Conservation (phyloP, 148 eudicot species). For the Amaranthus palmeri region DNA sequence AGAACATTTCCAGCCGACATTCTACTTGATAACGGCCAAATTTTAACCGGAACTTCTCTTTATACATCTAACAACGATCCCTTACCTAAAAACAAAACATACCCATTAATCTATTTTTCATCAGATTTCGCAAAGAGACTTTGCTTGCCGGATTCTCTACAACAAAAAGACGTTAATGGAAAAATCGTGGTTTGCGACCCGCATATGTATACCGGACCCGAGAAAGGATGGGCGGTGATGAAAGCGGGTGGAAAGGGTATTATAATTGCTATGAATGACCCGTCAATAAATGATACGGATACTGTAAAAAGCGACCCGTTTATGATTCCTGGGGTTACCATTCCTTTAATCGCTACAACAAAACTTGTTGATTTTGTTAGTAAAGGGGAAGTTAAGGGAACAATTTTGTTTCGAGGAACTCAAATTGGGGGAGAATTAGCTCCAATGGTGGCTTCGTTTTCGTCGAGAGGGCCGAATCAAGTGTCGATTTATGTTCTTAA, state of each 20-base stretch:
- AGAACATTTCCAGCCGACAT: conserved; percentile 41
- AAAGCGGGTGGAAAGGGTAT: conserved; percentile 30
- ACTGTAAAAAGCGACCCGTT: conserved; percentile 28
- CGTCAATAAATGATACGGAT: conserved; percentile 2
- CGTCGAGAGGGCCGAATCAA: conserved; percentile 36
- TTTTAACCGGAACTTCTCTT: conserved; percentile 11
- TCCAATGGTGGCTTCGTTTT: conserved; percentile 34
- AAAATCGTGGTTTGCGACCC: conserved; percentile 23
- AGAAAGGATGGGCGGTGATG: conserved; percentile 30
- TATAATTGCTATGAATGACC: conserved; percentile 21
- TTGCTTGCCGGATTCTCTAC: too few species aligned
- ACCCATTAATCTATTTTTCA: too few species aligned
- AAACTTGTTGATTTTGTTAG: conserved; percentile 14
- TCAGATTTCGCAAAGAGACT: too few species aligned
- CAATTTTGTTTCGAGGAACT: conserved; percentile 25
- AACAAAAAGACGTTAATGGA: conserved; percentile 14
- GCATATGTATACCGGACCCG: conserved; percentile 9
- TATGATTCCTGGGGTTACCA: conserved; percentile 28
- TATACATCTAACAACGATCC: conserved; percentile 6
- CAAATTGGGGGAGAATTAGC: conserved; percentile 26
- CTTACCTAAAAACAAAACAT: too few species aligned
- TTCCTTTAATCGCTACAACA: conserved; percentile 11
- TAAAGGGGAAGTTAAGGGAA: conserved; percentile 20
- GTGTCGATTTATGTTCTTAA: conserved; percentile 24
- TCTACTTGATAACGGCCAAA: conserved; percentile 13